A percentile compares a stretch with the other conserved stretches of the same genome.
phyloP scores from a whole-genome alignment of 2,329 filamentous ascomycete species.

The Pseudogymnoascus sp. region DNA sequence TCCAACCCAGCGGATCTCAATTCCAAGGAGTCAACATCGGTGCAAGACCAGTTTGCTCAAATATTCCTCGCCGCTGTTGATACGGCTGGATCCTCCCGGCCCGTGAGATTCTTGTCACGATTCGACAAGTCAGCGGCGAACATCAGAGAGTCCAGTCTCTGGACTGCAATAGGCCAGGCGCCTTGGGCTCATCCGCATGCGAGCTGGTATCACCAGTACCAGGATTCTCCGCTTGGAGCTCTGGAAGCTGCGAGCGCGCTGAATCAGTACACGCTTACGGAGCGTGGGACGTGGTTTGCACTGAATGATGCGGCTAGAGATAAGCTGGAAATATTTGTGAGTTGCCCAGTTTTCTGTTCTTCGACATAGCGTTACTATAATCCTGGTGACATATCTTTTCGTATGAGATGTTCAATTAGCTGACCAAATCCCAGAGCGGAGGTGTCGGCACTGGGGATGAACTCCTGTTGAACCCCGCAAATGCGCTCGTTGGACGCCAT shows the following conservation, averaged over 20 bases:
- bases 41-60: slow-evolving; percentile 28
- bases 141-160: slow-evolving; percentile 39
- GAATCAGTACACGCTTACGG: slow-evolving; percentile 39
- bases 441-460: slow-evolving; percentile 30
- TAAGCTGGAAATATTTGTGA: slow-evolving; percentile 29
- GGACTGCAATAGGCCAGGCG: slow-evolving; percentile 38
- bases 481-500: slow-evolving; percentile 32
- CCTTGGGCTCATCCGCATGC: slow-evolving; percentile 38
- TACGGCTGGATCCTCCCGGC: slow-evolving; percentile 24
- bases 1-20: slow-evolving; percentile 30
- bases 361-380: no score
- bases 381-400: background rate
- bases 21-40: slow-evolving; percentile 23
- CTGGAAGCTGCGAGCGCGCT: slow-evolving; percentile 34
- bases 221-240: slow-evolving; percentile 38
- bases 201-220: slow-evolving; percentile 40
- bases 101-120: slow-evolving; percentile 35
- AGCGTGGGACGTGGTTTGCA: slow-evolving; percentile 37
- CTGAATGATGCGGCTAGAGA: slow-evolving; percentile 28
- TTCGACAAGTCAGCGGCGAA: slow-evolving; percentile 43
- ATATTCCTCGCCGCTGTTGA: slow-evolving; percentile 29
- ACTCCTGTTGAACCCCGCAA: slow-evolving; percentile 36
- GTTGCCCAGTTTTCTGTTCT: background rate
- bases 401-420: background rate
- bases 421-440: slow-evolving; percentile 23